These are phyloP conservation scores for Orbilia blumenaviensis DNA, from an alignment of 2,329 filamentous ascomycete species.

Conservation along the genomic window DNA sequence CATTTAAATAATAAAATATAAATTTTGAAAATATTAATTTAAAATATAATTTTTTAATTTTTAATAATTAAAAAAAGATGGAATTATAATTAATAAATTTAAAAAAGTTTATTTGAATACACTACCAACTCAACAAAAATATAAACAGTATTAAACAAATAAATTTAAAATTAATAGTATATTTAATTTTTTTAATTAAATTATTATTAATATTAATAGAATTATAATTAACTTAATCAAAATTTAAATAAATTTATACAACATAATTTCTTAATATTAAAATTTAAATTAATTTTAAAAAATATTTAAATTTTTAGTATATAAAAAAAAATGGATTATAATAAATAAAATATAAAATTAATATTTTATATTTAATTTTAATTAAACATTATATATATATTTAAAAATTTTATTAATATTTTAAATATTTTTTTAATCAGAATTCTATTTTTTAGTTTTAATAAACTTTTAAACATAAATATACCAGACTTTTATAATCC, in stretches of 20 bases:
- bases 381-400: not conserved
- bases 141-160: not conserved
- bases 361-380: not conserved
- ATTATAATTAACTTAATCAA: not conserved
- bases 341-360: not conserved
- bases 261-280: not conserved
- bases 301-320: not conserved
- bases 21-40: conserved; percentile 5
- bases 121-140: not conserved
- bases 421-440: not conserved
- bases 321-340: not conserved
- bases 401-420: not conserved
- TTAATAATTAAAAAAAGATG: not conserved
- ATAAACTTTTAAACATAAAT: not conserved
- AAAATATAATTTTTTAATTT: not conserved
- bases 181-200: not conserved
- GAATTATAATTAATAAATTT: not conserved
- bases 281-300: not conserved
- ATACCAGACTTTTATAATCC: not conserved
- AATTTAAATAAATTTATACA: not conserved
- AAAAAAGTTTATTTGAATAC: not conserved
- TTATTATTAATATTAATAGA: not conserved
- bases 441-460: not conserved
- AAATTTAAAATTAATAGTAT: not conserved
- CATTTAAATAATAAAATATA: not conserved